Evolutionary conservation across 2,329 filamentous ascomycete genomes (phyloP), one percentile per base, ranked within the genome.

Genomic region (Bimuria novae-zelandiae): DNA sequence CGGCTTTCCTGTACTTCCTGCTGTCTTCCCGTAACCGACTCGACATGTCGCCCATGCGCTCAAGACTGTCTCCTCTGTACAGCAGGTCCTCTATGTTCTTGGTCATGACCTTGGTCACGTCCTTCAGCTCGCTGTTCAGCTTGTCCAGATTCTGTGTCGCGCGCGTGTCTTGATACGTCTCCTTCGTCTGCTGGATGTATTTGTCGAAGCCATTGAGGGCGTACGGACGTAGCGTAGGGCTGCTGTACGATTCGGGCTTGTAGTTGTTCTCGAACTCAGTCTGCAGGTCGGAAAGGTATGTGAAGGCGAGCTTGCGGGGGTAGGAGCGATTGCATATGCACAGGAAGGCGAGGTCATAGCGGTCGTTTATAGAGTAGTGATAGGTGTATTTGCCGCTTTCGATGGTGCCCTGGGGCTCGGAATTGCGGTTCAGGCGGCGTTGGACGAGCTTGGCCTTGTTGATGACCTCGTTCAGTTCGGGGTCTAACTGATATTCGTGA

Each of bases 31-130:
- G 82, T 72, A 99, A 76, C 57, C 93, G 81, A 51, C 86, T 89
- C 67, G 89, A 95, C 71, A 97, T 89, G 78, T 97, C 93, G 56
- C 94, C 93, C 94, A 99, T 99, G 68, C 92, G 85, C 78, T 99
- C 94, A 63, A 99, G 77, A 67, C 88, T 94, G 73, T 99, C 94
- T 23, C 94, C 94, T 57, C 95, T 82, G 74, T 99, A 99, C 48
- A 99, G 80, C 70, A 99, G 79, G 75, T 99, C 94, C 80, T 99
- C 94, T 64, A 99, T 97, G 75, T 99, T 99, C 84, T 97, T 97
- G 51, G 92, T 97, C 95, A 99, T 99, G 70, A 99, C 92, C 78
- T 97, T 92, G 1, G 94, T 97, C 50, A 99, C 95, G 76, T 97
- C 94, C 74, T 92, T 89, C 61, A 99, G 84, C 82, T 99, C 95